Evolutionary conservation across 108 stramenopile genomes (phyloP).

Genomic region (Nannochloropsis salina): DNA sequence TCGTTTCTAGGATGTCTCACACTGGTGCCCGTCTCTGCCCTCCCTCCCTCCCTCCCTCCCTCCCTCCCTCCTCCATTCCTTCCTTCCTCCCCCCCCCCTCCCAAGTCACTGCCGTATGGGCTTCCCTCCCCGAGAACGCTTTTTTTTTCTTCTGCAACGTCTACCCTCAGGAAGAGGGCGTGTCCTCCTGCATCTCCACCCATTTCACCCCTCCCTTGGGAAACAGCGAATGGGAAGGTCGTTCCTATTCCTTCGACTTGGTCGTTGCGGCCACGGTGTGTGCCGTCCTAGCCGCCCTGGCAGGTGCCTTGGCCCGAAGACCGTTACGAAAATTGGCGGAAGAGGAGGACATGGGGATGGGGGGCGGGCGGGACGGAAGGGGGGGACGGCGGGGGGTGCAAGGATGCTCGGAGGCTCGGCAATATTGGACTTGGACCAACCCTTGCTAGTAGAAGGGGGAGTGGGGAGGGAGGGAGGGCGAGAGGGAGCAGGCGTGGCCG

Average conservation of each 20-base stretch:
- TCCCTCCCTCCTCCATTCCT: neutral
- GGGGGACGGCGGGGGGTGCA: neutral
- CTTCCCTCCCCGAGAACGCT: neutral
- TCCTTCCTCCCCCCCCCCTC: neutral
- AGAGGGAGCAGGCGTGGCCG: neutral
- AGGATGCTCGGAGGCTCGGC: neutral
- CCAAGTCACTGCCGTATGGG: neutral
- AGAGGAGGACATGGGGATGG: neutral
- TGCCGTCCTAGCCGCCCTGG: neutral
- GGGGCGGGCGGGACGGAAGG: neutral
- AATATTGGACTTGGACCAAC: neutral
- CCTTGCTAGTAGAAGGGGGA: neutral
- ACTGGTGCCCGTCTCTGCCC: neutral
- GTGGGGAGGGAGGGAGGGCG: no score
- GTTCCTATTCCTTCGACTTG: neutral
- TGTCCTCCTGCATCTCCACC: neutral
- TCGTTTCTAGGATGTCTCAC: neutral
- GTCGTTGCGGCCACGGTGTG: neutral
- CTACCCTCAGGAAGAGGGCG: neutral
- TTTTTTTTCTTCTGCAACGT: neutral
- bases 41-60: slow-evolving; percentile 19
- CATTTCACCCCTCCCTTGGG: neutral
- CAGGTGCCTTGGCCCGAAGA: neutral
- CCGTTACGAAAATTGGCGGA: neutral
- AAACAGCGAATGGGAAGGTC: neutral